Percentiles rank a stretch among this genome's conserved stretches.
Conservation (phyloP, 163 green algal genomes). For the Scenedesmus sp. region DNA sequence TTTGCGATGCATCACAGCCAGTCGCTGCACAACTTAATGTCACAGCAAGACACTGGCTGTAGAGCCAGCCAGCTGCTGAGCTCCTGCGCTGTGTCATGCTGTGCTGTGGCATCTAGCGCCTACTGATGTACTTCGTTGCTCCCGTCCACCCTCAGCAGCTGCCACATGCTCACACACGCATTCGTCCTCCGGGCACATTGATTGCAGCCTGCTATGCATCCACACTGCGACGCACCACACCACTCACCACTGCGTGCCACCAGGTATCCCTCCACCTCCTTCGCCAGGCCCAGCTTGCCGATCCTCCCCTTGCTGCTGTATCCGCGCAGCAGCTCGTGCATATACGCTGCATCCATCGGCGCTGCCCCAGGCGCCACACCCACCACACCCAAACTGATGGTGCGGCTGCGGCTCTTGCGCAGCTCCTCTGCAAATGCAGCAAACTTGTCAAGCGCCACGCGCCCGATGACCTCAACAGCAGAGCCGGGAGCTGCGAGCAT, state of each 20-base stretch:
- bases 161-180: conserved; percentile 6
- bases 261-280: conserved; percentile 50
- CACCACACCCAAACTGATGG: conserved; percentile 65
- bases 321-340: conserved; percentile 33
- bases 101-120: too few relatives aligned
- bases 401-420: conserved; percentile 64
- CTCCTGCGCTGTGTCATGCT: too few relatives aligned
- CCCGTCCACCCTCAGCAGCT: too few relatives aligned
- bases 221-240: background rate
- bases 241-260: conserved; percentile 33
- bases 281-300: conserved; percentile 37
- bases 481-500: conserved; percentile 43
- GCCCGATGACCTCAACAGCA: conserved; percentile 60
- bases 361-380: conserved; percentile 38
- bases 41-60: background rate
- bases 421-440: conserved; percentile 81
- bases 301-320: conserved; percentile 49
- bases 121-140: too few relatives aligned
- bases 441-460: conserved; percentile 73
- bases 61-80: background rate
- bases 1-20: too few relatives aligned
- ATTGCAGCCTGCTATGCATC: background rate
- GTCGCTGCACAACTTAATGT: background rate
- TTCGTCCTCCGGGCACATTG: background rate
- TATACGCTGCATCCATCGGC: conserved; percentile 45